Base-by-base conservation (phyloP, 495 filamentous ascomycete species). In the Penicillium egyptiacum region DNA sequence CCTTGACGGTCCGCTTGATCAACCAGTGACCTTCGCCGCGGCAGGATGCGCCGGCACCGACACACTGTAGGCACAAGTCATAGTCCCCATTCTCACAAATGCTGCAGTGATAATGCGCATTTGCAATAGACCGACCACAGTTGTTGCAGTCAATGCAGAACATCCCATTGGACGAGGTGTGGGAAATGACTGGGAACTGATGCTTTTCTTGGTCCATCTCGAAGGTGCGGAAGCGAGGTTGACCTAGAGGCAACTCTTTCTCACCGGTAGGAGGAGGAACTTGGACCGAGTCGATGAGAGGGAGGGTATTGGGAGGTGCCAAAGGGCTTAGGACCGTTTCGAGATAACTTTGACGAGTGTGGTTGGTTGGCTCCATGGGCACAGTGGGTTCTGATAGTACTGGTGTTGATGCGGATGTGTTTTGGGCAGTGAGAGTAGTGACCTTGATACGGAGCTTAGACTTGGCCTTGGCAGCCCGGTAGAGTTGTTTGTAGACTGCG, bases 391-490 rank as follows among this genome's bases (percentile, higher is more conserved):
- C 63, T 53, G 59, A 35, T 19, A 28, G 41, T 6, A 35, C 28
- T 20, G 60, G 53, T 11, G 39, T 41, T 47, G 55, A 42, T 17
- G 30, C 33, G 53, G 53, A 55, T 39, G 26, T 53, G 30, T 53
- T 30, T 14, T 39, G 41, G 16, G 52, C 62, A 9, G 61, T 41
- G 47, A 87, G 44, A n/a, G 52, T 63, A 9, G 61, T 45, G 46
- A 88, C 90, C 60, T 86, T 88, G 48, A 99, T 84, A 66, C 92
- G 90, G 57, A 99, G 86, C 86, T 97, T 99, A 54, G 92, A 85
- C 82, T 99, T 99, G 17, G 94, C 94, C 75, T 97, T 99, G 58
- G 95, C 94, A 67, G 94, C 94, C 61, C 94, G 89, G 70, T 91
- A 91, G 39, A 99, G 86, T 72, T 96, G 92, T 77, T 97, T 99